These are phyloP conservation scores for Trypanosoma platydactyli DNA, from an alignment of 208 protist species.

Conservation along the genomic window DNA sequence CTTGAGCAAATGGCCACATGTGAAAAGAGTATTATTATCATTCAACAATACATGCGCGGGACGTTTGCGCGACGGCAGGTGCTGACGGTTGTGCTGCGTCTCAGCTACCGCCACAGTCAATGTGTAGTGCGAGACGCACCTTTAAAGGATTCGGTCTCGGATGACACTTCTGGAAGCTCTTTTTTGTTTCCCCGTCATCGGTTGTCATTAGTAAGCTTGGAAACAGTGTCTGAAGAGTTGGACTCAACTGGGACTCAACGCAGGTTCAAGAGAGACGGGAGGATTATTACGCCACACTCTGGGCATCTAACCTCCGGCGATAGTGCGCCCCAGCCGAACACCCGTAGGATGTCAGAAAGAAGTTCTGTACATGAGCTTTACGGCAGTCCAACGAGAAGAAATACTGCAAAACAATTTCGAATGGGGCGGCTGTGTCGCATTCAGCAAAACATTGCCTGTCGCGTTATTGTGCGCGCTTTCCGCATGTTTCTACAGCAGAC, in stretches of 20 bases:
- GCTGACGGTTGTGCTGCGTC: background rate
- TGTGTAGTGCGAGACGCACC: background rate
- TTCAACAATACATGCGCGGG: slow-evolving; percentile 20
- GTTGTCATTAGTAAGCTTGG: too few species aligned
- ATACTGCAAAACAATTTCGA: background rate
- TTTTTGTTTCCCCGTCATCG: too few species aligned
- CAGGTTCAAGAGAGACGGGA: too few species aligned
- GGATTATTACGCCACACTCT: too few species aligned
- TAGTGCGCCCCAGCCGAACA: too few species aligned
- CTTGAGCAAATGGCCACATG: background rate
- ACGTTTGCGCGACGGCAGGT: slow-evolving; percentile 2
- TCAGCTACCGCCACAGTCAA: slow-evolving; percentile 11
- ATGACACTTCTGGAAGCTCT: background rate
- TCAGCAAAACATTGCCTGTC: slow-evolving; percentile 36
- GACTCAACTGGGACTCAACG: too few species aligned
- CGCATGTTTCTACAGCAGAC: slow-evolving; percentile 14
- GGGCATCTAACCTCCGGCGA: too few species aligned
- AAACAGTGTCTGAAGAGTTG: too few species aligned
- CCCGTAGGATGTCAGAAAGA: too few species aligned
- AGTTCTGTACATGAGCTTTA: background rate
- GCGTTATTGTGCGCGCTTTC: slow-evolving; percentile 36
- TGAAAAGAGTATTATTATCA: slow-evolving; percentile 11
- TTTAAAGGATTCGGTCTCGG: background rate
- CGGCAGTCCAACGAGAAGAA: background rate
- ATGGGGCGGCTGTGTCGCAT: slow-evolving; percentile 25